Base-by-base conservation (phyloP, 2,329 filamentous ascomycete species). In the Parastagonospora nodorum region DNA sequence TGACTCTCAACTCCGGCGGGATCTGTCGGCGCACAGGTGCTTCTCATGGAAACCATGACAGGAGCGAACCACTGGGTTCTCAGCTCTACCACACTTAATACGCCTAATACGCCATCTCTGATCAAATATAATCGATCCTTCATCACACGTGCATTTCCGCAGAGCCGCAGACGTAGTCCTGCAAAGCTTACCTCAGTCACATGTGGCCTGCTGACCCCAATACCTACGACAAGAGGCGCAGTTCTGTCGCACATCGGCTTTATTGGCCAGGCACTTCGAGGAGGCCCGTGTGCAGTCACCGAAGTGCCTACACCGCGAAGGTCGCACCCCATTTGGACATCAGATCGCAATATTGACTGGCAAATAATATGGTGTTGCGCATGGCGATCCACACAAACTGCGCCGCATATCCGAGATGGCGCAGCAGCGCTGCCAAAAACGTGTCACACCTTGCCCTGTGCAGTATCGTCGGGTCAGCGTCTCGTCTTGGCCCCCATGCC, bases 331-430 rank as follows among this genome's bases (percentile, higher is more conserved):
- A n/a, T 48, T 42, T 19, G 11, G 11, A 40, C 28, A n/a, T 44
- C 4, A 38, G 14, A 9, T 31, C 15, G 27, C 27, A 11, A 14
- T 9, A 12, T 45, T 35, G 37, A 42, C 7, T 12, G 11, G 14
- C 40, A 19, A 39, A 39, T 32, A 9, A 28, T 40, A 24, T 40
- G 29, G 28, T 10, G 24, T 19, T 46, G 36, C 29, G 37, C 36
- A 28, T 2, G 14, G 44, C 44, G 37, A 36, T 37, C 30, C 32
- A 35, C 14, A 40, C 14, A 33, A 44, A 27, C 57, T 61, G 52
- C 58, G 54, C 58, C 58, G 58, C 57, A 61, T 47, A 51, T 37
- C 59, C 55, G 55, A 45, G 24, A 49, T 58, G 59, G 59, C 57
- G 57, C 55, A 58, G 53, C 42, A 44, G 37, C 48, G 40, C 47